Percentiles rank a stretch among this genome's conserved stretches.
Conservation (phyloP, 2,329 filamentous ascomycete genomes). For the Colletotrichum tanaceti region DNA sequence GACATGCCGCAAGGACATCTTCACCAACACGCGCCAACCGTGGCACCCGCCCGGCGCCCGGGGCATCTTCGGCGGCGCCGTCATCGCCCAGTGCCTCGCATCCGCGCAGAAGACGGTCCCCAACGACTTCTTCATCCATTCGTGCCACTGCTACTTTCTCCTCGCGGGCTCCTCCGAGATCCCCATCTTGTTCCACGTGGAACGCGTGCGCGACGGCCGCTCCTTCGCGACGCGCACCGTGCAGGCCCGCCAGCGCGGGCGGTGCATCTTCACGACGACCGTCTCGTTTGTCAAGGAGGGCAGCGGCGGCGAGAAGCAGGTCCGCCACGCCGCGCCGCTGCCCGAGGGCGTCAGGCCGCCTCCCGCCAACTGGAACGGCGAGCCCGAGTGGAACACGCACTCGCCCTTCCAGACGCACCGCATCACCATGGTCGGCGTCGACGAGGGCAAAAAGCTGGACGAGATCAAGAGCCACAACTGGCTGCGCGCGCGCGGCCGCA, state of each 20-base stretch:
- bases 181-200: constrained; percentile 94
- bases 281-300: constrained; percentile 84
- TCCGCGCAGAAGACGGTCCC: constrained; percentile 91
- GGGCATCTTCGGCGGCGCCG: constrained; percentile 92
- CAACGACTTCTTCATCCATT: constrained; percentile 84
- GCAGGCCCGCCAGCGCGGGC: constrained; percentile 89
- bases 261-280: constrained; percentile 94
- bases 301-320: constrained; percentile 61
- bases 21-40: constrained; percentile 90
- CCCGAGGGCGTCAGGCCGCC: constrained; percentile 58
- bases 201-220: constrained; percentile 89
- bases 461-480: constrained; percentile 61
- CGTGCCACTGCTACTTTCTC: constrained; percentile 99
- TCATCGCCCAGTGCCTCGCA: constrained; percentile 90
- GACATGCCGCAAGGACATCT: constrained; percentile 76
- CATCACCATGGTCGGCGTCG: constrained; percentile 54
- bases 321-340: constrained; percentile 74
- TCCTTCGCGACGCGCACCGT: constrained; percentile 94
- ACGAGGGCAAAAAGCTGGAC: constrained; percentile 56
- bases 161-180: constrained; percentile 86
- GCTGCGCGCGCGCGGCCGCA: constrained; percentile 79
- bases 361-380: constrained; percentile 53
- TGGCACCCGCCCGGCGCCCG: constrained; percentile 94
- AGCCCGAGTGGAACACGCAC: constrained; percentile 62
- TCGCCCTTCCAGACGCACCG: constrained; percentile 61